These are phyloP conservation scores for Zygosaccharomyces siamensis DNA, from an alignment of 805 yeast species.

Conservation along the genomic window DNA sequence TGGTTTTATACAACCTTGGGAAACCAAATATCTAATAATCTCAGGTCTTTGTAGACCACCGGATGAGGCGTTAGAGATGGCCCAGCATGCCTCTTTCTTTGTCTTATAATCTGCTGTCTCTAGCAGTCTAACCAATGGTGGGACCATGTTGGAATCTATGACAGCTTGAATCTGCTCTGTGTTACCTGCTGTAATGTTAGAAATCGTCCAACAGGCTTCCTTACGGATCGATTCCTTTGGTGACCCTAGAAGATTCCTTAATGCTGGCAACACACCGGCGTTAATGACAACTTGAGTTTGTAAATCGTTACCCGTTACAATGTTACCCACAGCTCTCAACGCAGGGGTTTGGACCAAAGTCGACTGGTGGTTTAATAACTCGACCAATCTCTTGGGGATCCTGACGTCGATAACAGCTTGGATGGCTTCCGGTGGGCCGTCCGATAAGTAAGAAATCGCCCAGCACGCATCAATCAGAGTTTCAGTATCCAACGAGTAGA, in stretches of 20 bases:
- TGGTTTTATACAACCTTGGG: conserved; percentile 96
- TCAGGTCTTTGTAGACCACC: conserved; percentile 92
- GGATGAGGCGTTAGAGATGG: conserved; percentile 93
- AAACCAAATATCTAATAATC: conserved; percentile 86
- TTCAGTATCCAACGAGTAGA: conserved; percentile 87
- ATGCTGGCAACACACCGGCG: conserved; percentile 83
- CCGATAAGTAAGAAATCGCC: conserved; percentile 94
- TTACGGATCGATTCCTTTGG: conserved; percentile 90
- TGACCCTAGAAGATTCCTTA: conserved; percentile 72
- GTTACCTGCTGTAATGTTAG: conserved; percentile 97
- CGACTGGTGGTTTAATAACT: conserved; percentile 77
- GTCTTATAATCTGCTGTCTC: conserved; percentile 90
- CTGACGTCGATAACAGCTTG: conserved; percentile 96
- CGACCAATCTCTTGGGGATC: conserved; percentile 90
- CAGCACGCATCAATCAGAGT: conserved; percentile 96
- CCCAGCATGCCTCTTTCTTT: conserved; percentile 99
- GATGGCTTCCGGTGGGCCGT: conserved; percentile 88
- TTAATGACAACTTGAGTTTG: conserved; percentile 95
- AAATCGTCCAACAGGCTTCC: conserved; percentile 98
- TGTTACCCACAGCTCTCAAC: conserved; percentile 93
- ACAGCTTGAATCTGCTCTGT: conserved; percentile 95
- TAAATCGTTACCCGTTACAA: conserved; percentile 92
- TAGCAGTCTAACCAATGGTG: conserved; percentile 78
- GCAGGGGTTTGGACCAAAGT: conserved; percentile 95
- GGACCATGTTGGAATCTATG: conserved; percentile 88